Evolutionary conservation across 768 basidiomycete genomes (phyloP), one percentile per base, ranked within the genome.

Genomic region (Hirschioporus abietinus): DNA sequence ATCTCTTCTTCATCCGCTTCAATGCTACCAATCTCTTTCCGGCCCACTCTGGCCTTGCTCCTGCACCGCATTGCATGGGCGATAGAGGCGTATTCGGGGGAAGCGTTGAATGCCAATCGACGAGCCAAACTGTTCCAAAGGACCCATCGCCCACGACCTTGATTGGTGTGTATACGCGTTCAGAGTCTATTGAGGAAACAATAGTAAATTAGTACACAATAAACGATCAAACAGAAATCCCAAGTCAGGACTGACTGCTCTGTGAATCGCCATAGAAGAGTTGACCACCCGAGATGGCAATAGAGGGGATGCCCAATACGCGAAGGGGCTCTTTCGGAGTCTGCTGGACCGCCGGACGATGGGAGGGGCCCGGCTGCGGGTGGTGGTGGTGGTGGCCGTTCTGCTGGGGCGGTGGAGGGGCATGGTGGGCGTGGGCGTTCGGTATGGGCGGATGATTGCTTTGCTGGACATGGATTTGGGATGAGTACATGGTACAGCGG

Each of bases 121-220:
- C 97, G 72, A 99, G 85, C 89, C 93, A 95, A 70, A 99, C 97
- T 3, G 95, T 99, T 64, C 97, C 97, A 75, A 99, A 99, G 7
- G 96, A 98, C 65, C 97, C 97, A 76, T 98, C 96, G 58, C 97
- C 97, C 76, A 99, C 87, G 68, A 92, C 90, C 81, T 99, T 99
- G 83, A 99, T 86, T 63, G 93, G 91, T 30, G 95, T 96, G 77
- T 96, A 99, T 23, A 90, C 90, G 72, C 95, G 89, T 66, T 86
- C 87, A 20, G 92, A 95, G 72, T 83, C 95, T 96, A 73, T 70
- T 57, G 62, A 60, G 57, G 71, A 68, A 71, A 69, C 60, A 65
- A 70, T 18, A 61, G 64, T n/a, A 42, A 6, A 66, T 35, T 60
- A 67, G 17, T 61, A 18, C 8, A 34, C 26, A 24, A 65, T 65